phyloP scores from a whole-genome alignment of 371 early-diverging fungal genomes.

The Blakeslea trispora region DNA sequence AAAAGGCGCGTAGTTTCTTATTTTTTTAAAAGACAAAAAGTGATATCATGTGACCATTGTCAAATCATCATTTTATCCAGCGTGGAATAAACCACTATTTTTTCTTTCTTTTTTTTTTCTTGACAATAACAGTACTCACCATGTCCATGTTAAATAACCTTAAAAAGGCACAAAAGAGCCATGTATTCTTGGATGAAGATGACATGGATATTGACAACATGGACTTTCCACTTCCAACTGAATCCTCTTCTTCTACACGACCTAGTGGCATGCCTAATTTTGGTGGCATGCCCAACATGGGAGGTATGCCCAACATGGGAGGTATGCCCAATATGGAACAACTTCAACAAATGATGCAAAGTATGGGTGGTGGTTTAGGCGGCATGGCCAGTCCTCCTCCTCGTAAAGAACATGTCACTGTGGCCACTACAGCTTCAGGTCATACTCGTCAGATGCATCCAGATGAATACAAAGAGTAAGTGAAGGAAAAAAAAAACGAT shows the following conservation, averaged over 20 bases:
- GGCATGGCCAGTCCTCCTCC: constrained; percentile 3
- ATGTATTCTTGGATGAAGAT: constrained; percentile 47
- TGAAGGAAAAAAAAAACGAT: background rate
- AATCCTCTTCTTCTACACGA: constrained; percentile 15
- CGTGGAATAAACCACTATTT: too few relatives aligned
- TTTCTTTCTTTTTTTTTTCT: constrained; percentile 10
- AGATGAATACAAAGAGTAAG: constrained; percentile 44
- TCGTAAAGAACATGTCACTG: constrained; percentile 22
- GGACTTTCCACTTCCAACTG: constrained; percentile 65
- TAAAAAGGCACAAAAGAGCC: constrained; percentile 43
- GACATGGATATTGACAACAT: constrained; percentile 67
- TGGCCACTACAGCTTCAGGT: constrained; percentile 42
- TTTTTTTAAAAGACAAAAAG: too few relatives aligned
- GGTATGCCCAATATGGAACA: constrained; percentile 39
- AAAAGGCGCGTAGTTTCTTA: too few relatives aligned
- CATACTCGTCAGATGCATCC: constrained; percentile 34
- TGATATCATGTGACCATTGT: too few relatives aligned
- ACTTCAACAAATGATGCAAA: constrained; percentile 34
- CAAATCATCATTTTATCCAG: too few relatives aligned
- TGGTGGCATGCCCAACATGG: constrained; percentile 26
- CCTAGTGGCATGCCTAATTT: constrained; percentile 1
- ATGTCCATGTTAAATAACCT: constrained; percentile 52
- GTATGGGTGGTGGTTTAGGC: constrained; percentile 9
- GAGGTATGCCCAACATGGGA: constrained; percentile 28
- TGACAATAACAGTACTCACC: background rate